Evolutionary conservation across 2,329 filamentous ascomycete genomes (phyloP), one percentile per base, ranked within the genome.

Genomic region (Colletotrichum spinosum): DNA sequence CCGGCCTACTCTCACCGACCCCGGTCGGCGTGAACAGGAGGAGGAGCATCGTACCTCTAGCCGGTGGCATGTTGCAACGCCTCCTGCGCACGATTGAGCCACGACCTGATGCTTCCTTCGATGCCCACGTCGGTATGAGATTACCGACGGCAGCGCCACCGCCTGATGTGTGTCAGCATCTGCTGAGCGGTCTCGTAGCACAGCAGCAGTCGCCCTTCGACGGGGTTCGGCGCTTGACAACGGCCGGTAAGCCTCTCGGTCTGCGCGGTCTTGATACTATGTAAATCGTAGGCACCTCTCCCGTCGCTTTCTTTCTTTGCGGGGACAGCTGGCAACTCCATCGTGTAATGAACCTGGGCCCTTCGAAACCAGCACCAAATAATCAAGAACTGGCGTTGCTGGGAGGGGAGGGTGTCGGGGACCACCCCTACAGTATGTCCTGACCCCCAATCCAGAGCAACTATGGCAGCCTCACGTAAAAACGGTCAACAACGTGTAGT

Each of bases 241-340:
- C 34, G 38, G 41, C 58, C 63, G 58, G 58, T 65, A 51, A 65
- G 52, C 42, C 33, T 41, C 58, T 62, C 58, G 63, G 58, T 65
- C 58, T 56, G 48, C 50, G 42, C 42, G 34, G 46, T 25, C 25
- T 25, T 25, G 25, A 25, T 25, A 25, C 25, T 34, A 35, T 13
- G 38, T 55, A 17, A 17, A 17, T 17, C 17, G 17, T 17, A 45
- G 45, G 45, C 45, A 41, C 55, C 46, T 17, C 15, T 55, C 57
- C 46, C 61, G 50, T 61, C 15, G 52, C 33, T 12, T 44, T 53
- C 46, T 53, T 25, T 25, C 25, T 25, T 45, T 59, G 50, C 39
- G 62, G 62, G 61, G 51, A 49, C 50, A 38, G 17, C 46, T 51
- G 55, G n/a, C 38, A 9, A 52, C 25, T 35, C 51, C 56, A 52